phyloP scores from a whole-genome alignment of 148 eudicot genomes.

The Nyssa sinensis region DNA sequence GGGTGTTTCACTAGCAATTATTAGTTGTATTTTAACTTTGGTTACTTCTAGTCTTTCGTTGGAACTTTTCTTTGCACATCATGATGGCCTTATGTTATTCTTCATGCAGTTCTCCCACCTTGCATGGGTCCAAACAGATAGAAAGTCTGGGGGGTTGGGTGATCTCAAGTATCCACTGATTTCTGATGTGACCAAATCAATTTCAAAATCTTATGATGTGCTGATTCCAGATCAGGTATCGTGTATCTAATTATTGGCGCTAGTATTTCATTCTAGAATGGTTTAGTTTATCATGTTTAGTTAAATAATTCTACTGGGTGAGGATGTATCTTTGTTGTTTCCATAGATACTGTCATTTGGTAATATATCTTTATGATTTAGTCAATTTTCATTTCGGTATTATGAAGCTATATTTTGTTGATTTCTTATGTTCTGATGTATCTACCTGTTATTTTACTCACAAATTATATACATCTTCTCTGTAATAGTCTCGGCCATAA shows the following conservation, averaged over 20 bases:
- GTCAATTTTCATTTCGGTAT: not conserved
- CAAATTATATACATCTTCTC: not conserved
- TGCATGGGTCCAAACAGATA: constrained; percentile 98
- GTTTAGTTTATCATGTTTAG: not conserved
- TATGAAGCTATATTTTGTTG: not conserved
- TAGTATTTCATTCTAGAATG: not conserved
- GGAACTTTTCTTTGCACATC: not conserved
- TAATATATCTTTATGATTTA: too few relatives aligned
- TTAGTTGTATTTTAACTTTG: not conserved
- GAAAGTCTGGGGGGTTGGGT: constrained; percentile 96
- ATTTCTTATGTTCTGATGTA: too few relatives aligned
- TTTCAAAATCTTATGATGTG: constrained; percentile 72
- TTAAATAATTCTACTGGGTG: too few relatives aligned
- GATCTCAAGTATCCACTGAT: constrained; percentile 80
- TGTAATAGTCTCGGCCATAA: not conserved
- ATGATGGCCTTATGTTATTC: constrained; percentile 13
- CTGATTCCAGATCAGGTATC: constrained; percentile 89
- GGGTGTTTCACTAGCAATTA: not conserved
- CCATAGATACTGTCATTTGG: too few relatives aligned
- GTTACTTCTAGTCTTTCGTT: constrained; percentile 3
- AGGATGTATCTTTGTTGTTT: too few relatives aligned
- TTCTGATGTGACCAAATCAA: constrained; percentile 91
- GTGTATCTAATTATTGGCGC: not conserved
- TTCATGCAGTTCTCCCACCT: constrained; percentile 90
- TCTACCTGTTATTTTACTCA: not conserved